Conservation (phyloP, 2,329 filamentous ascomycete genomes). For the Diaporthe sp. region DNA sequence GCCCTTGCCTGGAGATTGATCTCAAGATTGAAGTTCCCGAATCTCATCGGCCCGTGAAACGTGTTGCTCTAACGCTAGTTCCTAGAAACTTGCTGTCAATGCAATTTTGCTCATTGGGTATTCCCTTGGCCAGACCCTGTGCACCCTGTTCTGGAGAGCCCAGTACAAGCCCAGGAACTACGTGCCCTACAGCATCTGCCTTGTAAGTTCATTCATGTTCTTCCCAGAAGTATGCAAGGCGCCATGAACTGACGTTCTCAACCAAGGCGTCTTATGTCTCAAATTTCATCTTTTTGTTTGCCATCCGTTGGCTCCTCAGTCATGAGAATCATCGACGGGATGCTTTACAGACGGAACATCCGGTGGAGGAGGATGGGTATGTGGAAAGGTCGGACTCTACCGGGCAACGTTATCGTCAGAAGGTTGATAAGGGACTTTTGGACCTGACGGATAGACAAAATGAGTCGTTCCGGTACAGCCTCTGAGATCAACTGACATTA, state of each 20-base stretch:
- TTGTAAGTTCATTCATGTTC: neutral
- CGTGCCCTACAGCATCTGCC: constrained; percentile 9
- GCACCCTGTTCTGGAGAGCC: constrained; percentile 19
- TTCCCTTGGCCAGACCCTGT: constrained; percentile 9
- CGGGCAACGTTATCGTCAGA: neutral
- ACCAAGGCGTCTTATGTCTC: neutral
- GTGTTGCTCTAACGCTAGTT: neutral
- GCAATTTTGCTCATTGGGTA: neutral
- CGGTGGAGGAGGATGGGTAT: neutral
- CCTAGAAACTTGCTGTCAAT: constrained; percentile 16
- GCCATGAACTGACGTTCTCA: neutral
- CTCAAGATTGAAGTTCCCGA: too few species aligned
- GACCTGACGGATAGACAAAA: constrained; percentile 19
- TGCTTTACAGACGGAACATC: neutral
- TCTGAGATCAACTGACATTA: neutral
- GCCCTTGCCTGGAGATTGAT: neutral
- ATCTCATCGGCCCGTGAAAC: neutral
- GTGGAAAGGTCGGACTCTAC: constrained; percentile 2
- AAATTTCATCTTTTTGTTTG: neutral
- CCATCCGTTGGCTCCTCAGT: neutral
- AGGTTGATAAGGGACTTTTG: constrained; percentile 6
- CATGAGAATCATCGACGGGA: constrained; percentile 3
- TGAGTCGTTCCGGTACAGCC: constrained; percentile 5
- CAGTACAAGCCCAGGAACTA: constrained; percentile 21
- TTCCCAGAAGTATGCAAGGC: neutral